Evolutionary conservation across 2,329 filamentous ascomycete species (phyloP).

Genomic region (Cytospora paraplurivora): DNA sequence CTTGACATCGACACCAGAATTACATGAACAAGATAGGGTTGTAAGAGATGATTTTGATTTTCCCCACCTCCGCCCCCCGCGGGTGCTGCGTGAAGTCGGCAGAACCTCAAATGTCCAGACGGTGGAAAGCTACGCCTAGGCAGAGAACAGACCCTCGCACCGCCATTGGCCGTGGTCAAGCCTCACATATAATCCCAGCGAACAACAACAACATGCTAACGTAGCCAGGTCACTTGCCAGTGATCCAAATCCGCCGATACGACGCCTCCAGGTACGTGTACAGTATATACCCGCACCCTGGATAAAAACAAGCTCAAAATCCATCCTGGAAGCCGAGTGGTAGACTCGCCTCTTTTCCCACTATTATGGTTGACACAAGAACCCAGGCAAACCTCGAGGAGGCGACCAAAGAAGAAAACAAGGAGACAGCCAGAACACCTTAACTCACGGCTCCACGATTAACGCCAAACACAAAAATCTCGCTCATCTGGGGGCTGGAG

Average conservation of each 20-base stretch:
- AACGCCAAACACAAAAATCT: slow-evolving; percentile 14
- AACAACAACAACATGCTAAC: background rate
- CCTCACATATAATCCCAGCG: background rate
- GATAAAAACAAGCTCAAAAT: background rate
- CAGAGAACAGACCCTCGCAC: background rate
- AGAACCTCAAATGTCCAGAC: background rate
- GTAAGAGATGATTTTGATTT: background rate
- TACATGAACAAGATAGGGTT: background rate
- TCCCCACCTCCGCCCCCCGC: background rate
- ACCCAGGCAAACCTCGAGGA: background rate
- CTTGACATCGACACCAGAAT: too few species aligned
- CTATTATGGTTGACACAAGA: background rate
- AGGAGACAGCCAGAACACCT: background rate
- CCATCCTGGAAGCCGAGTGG: background rate
- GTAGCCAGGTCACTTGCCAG: background rate
- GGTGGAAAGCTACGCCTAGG: background rate
- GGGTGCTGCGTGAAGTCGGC: background rate
- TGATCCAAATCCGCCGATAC: background rate
- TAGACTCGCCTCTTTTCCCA: background rate
- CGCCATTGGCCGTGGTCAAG: background rate
- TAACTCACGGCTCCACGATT: background rate
- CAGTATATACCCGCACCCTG: background rate
- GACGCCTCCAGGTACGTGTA: background rate
- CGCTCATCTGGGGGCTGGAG: slow-evolving; percentile 26
- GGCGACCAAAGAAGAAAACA: background rate